phyloP scores from a whole-genome alignment of 2,329 filamentous ascomycete genomes.

The Ceratocystis papillata region DNA sequence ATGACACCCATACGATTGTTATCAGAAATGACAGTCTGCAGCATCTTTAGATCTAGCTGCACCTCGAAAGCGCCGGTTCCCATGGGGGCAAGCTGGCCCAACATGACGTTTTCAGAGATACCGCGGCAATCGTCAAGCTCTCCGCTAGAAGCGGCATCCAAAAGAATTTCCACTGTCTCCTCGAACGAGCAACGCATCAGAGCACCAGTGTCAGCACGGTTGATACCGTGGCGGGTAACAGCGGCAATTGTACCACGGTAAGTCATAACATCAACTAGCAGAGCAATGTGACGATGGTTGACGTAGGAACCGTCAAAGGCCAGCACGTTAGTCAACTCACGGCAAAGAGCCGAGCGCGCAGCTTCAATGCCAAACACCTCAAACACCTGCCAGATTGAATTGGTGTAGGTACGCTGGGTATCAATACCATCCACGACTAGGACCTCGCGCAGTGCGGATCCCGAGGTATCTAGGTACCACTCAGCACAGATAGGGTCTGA shows the following conservation, averaged over 20 bases:
- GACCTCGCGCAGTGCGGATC: slow-evolving; percentile 75
- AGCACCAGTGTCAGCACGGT: slow-evolving; percentile 92
- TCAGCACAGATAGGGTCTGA: slow-evolving; percentile 68
- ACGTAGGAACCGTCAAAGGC: slow-evolving; percentile 99
- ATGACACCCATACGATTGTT: slow-evolving; percentile 77
- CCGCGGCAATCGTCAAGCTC: slow-evolving; percentile 96
- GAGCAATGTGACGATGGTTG: slow-evolving; percentile 92
- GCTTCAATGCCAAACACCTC: slow-evolving; percentile 95
- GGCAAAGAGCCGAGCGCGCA: slow-evolving; percentile 72
- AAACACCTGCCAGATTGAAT: slow-evolving; percentile 90
- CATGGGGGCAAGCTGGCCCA: slow-evolving; percentile 93
- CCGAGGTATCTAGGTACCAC: slow-evolving; percentile 92
- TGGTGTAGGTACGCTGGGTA: slow-evolving; percentile 74
- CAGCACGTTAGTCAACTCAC: slow-evolving; percentile 82
- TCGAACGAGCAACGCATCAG: slow-evolving; percentile 99
- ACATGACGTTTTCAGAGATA: slow-evolving; percentile 97
- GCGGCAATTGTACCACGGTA: slow-evolving; percentile 88
- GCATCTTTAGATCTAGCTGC: slow-evolving; percentile 85
- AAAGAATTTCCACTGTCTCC: slow-evolving; percentile 94
- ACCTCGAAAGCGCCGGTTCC: slow-evolving; percentile 95
- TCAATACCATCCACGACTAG: slow-evolving; percentile 83
- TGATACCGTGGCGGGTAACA: slow-evolving; percentile 96
- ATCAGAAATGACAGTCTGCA: slow-evolving; percentile 87
- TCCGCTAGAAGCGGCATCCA: slow-evolving; percentile 87
- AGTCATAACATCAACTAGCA: slow-evolving; percentile 96